Base-by-base conservation (phyloP, 495 filamentous ascomycete genomes). In the Penicillium arizonense region DNA sequence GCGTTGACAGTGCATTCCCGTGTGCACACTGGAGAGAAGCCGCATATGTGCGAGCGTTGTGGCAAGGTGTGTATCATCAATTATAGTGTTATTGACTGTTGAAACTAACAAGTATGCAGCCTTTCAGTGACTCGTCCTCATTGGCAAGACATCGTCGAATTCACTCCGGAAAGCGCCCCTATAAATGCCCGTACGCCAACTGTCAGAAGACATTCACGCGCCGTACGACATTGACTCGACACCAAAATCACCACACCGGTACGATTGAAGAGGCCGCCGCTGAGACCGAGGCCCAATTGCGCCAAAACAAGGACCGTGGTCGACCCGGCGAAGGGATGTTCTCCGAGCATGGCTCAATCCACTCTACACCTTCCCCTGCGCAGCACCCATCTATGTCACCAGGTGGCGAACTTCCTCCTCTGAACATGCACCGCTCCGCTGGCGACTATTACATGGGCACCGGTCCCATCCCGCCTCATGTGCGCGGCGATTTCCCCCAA, bases 131-230 rank as follows among this genome's bases (percentile, higher is more conserved):
- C 69, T 96, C 92, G 14, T 97, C 93, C 61, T 97, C 94, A 8
- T 74, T 98, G 33, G 94, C 94, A 16, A 80, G 94, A 34, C 94
- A 98, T 74, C 87, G 94, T 23, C 83, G 94, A 26, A 98, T 97
- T 55, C 94, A 98, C 63, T 96, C 90, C 20, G 94, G 94, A 20
- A 96, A 95, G 65, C 83, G 94, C 34, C 94, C 94, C 2, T 98
- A 97, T 76, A 96, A 96, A 65, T 98, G 94, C 69, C 93, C 93
- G 1, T 98, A 93, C 62, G 91, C 90, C 12, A 91, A 97, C 62
- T 98, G 94, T 70, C 91, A 96, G 66, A 98, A 98, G 80, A 98
- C 95, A 0, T 98, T 98, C 67, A 98, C 94, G 3, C 85, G 94
- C 32, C 85, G 92, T 34, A 98, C 94, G 3, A 98, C 94, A 1